Conservation (phyloP, 2,329 filamentous ascomycete species). For the Nakataea oryzae region DNA sequence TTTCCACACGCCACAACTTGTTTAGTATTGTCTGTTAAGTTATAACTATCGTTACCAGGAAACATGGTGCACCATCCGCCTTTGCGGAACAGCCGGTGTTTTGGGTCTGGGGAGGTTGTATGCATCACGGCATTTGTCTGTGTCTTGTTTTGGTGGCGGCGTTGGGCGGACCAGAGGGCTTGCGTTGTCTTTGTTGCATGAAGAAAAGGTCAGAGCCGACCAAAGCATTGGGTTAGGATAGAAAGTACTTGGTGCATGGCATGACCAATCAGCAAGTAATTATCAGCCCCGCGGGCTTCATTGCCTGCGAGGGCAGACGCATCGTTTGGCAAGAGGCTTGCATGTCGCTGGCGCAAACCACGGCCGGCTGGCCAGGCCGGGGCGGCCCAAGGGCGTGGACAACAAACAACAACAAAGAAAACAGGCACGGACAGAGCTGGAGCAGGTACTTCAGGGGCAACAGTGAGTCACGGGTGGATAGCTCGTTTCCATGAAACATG, state of each 20-base stretch:
- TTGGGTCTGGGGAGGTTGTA: not conserved
- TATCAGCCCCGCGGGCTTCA: not conserved
- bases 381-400: too few relatives aligned
- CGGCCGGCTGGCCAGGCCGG: too few relatives aligned
- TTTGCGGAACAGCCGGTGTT: not conserved
- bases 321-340: not conserved
- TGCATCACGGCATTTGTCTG: not conserved
- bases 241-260: not conserved
- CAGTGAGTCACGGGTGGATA: too few relatives aligned
- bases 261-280: not conserved
- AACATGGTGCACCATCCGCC: not conserved
- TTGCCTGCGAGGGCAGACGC: too few relatives aligned
- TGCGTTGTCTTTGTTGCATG: not conserved
- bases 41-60: not conserved
- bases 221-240: slow-evolving; percentile 1
- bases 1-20: not conserved
- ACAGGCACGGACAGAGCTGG: too few relatives aligned
- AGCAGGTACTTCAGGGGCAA: too few relatives aligned
- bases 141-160: not conserved
- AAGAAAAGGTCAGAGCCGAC: not conserved
- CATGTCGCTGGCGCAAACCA: too few relatives aligned
- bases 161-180: not conserved
- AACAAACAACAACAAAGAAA: too few relatives aligned
- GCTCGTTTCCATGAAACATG: too few relatives aligned
- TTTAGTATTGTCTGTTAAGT: not conserved